phyloP scores from a whole-genome alignment of 2,329 filamentous ascomycete species.

The Myrmaecium sp. region DNA sequence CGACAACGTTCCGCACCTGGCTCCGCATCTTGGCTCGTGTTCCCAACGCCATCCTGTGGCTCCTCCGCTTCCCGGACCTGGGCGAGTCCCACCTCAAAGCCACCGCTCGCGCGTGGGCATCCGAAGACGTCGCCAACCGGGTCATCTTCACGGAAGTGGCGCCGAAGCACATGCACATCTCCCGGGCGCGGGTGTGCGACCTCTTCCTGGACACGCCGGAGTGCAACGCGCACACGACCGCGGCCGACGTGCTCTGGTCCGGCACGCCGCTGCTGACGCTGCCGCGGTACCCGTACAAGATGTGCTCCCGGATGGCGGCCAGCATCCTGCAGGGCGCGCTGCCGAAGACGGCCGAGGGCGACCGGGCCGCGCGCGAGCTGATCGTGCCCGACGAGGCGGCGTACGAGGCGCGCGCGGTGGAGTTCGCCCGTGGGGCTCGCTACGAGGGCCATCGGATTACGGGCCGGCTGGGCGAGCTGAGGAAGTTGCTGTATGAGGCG shows the following conservation, averaged over 20 bases:
- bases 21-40: slow-evolving; percentile 72
- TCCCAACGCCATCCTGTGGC: slow-evolving; percentile 82
- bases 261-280: slow-evolving; percentile 84
- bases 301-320: slow-evolving; percentile 96
- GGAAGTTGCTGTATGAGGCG: slow-evolving; percentile 64
- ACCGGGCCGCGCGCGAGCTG: slow-evolving; percentile 52
- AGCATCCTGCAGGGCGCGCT: slow-evolving; percentile 84
- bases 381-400: slow-evolving; percentile 63
- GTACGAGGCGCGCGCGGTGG: slow-evolving; percentile 50
- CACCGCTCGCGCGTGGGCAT: slow-evolving; percentile 72
- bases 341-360: slow-evolving; percentile 52
- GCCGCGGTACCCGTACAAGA: slow-evolving; percentile 89
- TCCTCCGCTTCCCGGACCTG: slow-evolving; percentile 88
- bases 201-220: slow-evolving; percentile 94
- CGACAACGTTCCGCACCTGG: slow-evolving; percentile 91
- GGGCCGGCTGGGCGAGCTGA: slow-evolving; percentile 62
- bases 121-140: slow-evolving; percentile 65
- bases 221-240: slow-evolving; percentile 95
- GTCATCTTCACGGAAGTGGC: slow-evolving; percentile 95
- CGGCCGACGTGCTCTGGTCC: slow-evolving; percentile 90
- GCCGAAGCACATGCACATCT: slow-evolving; percentile 85
- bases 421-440: slow-evolving; percentile 15
- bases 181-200: slow-evolving; percentile 79
- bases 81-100: slow-evolving; percentile 72
- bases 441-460: slow-evolving; percentile 16